Base-by-base conservation (phyloP, 75 land plant species). In the Adiantum capillusveneris region DNA sequence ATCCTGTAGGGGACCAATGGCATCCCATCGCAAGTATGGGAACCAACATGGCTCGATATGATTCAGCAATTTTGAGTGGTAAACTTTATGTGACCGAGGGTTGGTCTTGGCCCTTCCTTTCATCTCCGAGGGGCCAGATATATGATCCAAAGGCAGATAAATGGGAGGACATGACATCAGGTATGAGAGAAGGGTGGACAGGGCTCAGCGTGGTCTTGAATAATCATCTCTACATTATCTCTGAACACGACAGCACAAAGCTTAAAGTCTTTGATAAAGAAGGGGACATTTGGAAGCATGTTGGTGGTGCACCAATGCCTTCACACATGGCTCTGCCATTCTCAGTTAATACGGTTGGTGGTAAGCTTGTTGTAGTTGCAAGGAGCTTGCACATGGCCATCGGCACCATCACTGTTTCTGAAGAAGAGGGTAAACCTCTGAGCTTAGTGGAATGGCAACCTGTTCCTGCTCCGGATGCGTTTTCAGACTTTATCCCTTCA, bases 181-280 rank as follows among this genome's bases (percentile, higher is more conserved):
- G 88, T 3, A 48, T 85, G 61, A 41, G 85, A 45, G 88, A 85
- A 65, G 88, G 88, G 9, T 85, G 88, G 88, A 82, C 85, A 1
- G 88, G 88, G 20, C 68, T 71, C 0, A 79, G 85, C 29, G 82
- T 73, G 0, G 85, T 85, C 39, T 25, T 85, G 6, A 34, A 67
- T 42, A 79, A 60, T 11, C 59, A 60, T 25, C 55, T 85, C 11
- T 85, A 82, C 44, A 79, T 85, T 25, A 73, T 85, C 25, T 67
- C 88, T 11, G 88, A 85, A 50, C 78, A 72, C 17, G 85, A 76
- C 29, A 62, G 72, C 24, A 63, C 65, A 60, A 69, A 69, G 39
- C 53, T 85, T 19, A 85, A 82, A 62, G 81, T 76, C n/a, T 85
- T 82, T 48, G 79, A 79, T 11, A 1, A 27, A 7, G 68, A 59